Evolutionary conservation across 306 rosid genomes (phyloP).

Genomic region (Malus orientalis): DNA sequence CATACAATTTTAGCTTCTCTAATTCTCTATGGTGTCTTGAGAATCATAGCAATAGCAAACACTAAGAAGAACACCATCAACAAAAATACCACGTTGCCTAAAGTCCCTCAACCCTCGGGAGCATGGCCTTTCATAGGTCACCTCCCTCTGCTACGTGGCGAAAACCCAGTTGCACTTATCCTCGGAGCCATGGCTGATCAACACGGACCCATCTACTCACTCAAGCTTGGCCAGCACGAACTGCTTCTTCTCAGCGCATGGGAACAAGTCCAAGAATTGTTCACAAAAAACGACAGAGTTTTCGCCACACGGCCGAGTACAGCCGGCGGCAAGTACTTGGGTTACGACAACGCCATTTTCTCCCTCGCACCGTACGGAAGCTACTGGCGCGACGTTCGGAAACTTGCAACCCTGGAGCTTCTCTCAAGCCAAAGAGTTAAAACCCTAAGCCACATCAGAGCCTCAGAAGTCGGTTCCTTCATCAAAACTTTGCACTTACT

Average conservation of each 20-base stretch:
- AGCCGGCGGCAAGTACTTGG: slow-evolving; percentile 10
- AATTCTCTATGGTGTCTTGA: not conserved
- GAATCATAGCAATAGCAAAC: not conserved
- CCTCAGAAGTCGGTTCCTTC: slow-evolving; percentile 24
- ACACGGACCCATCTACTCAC: slow-evolving; percentile 20
- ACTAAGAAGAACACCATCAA: not conserved
- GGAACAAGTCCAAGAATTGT: slow-evolving; percentile 19
- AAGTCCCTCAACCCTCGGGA: slow-evolving; percentile 17
- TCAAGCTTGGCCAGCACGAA: slow-evolving; percentile 11
- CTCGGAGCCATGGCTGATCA: slow-evolving; percentile 24
- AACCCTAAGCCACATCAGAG: slow-evolving; percentile 30
- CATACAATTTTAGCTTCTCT: not conserved
- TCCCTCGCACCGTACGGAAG: slow-evolving; percentile 48
- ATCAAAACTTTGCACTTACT: slow-evolving; percentile 27
- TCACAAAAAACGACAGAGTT: slow-evolving; percentile 16
- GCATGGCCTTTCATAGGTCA: slow-evolving; percentile 25
- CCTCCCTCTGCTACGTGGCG: slow-evolving; percentile 14
- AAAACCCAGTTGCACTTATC: slow-evolving; percentile 1
- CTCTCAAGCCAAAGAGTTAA: slow-evolving; percentile 28
- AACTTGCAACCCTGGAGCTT: slow-evolving; percentile 24
- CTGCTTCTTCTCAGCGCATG: slow-evolving; percentile 13
- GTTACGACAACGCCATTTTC: slow-evolving; percentile 25
- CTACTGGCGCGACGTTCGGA: slow-evolving; percentile 59
- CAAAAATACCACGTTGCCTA: not conserved
- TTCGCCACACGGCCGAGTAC: slow-evolving; percentile 24